Evolutionary conservation across 768 basidiomycete genomes (phyloP), one percentile per base, ranked within the genome.

Genomic region (Trametes meyenii): DNA sequence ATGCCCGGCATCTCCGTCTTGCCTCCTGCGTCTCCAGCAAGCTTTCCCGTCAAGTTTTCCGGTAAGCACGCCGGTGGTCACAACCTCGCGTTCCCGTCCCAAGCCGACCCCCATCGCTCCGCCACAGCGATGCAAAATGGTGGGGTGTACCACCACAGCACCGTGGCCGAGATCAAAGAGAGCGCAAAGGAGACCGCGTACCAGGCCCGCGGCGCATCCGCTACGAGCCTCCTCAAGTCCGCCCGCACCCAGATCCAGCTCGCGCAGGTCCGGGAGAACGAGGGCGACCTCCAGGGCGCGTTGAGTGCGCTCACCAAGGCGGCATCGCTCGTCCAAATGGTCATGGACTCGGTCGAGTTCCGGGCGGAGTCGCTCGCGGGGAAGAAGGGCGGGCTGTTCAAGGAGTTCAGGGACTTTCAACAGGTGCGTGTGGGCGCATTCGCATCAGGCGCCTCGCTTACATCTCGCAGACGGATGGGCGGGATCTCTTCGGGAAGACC

Each of bases 321-420:
- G 8, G 89, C 83, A 1, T 81, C 77, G 23, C 77, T 90, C 2
- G 76, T 82, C 0, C 78, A 80, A 64, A 79, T 84, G 74, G 78
- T 84, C 46, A 82, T 89, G 78, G 82, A 85, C 48, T 82, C 84
- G 16, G 60, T 78, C 10, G 88, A 90, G 67, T 85, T 85, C 71
- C 74, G 72, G 57, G 69, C 75, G 21, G 83, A 84, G 61, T 80
- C 79, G 66, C 70, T 72, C 48, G 76, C 75, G 39, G 82, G 80
- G 43, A 83, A 80, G 61, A 79, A 79, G 60, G 85, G 85, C 16
- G 74, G 81, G 38, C 71, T 90, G 49, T 80, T 81, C 73, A 85
- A 82, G 73, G 88, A 90, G 66, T 80, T 90, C 56, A 67, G 77
- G 44, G 83, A 85, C 23, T 89, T 91, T 61, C 78, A 85, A 67